Evolutionary conservation across 805 yeast genomes (phyloP).

Genomic region (Ogataea dorogensis): DNA sequence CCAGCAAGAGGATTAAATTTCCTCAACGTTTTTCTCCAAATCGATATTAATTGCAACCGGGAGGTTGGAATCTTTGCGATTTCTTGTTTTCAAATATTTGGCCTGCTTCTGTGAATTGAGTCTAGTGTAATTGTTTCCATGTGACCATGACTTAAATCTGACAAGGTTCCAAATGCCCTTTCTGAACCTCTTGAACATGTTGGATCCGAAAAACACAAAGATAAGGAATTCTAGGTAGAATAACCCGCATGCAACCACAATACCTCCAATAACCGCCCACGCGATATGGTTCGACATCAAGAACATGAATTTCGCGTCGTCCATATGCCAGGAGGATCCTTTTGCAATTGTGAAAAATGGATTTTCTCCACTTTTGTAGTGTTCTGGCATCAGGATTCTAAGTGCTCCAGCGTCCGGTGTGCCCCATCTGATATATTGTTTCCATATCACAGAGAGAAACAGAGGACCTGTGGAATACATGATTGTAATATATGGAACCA

Average conservation of each 20-base stretch:
- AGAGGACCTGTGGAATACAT: constrained; percentile 94
- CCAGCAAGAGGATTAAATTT: constrained; percentile 6
- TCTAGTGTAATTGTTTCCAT: constrained; percentile 24
- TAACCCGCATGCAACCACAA: constrained; percentile 49
- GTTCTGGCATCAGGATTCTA: constrained; percentile 67
- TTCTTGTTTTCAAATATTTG: constrained; percentile 26
- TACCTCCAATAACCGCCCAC: constrained; percentile 69
- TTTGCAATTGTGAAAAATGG: constrained; percentile 72
- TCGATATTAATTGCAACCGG: constrained; percentile 41
- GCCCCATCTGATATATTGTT: constrained; percentile 80
- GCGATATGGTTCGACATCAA: constrained; percentile 71
- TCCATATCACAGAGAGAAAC: constrained; percentile 82
- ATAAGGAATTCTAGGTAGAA: constrained; percentile 48
- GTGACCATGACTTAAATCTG: constrained; percentile 24
- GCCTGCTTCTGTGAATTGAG: constrained; percentile 24
- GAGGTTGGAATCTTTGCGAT: constrained; percentile 55
- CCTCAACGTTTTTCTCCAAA: constrained; percentile 32
- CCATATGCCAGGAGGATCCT: constrained; percentile 92
- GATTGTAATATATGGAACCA: constrained; percentile 85
- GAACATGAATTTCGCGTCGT: constrained; percentile 79
- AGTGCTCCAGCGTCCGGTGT: constrained; percentile 65
- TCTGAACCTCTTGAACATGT: constrained; percentile 20
- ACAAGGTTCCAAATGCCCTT: constrained; percentile 25
- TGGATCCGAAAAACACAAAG: constrained; percentile 35
- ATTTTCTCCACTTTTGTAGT: constrained; percentile 59